Evolutionary conservation across 352 stramenopile species (phyloP).

Genomic region (Pythium chondricola): DNA sequence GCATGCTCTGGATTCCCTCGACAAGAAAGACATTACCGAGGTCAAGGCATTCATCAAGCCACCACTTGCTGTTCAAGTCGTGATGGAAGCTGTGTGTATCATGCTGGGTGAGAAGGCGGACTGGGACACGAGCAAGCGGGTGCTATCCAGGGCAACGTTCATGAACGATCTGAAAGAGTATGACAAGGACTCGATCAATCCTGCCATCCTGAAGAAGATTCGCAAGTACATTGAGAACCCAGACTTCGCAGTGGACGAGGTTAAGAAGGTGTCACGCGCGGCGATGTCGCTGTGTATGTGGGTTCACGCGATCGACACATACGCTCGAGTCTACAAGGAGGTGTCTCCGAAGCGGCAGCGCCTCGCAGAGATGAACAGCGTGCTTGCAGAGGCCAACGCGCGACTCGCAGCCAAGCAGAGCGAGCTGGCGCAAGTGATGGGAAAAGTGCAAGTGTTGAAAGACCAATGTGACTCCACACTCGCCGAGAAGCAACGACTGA

Average conservation of each 20-base stretch:
- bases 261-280: constrained; percentile 75
- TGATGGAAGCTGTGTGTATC: constrained; percentile 87
- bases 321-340: constrained; percentile 65
- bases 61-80: constrained; percentile 71
- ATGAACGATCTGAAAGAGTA: constrained; percentile 84
- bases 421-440: constrained; percentile 51
- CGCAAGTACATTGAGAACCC: constrained; percentile 81
- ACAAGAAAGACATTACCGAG: constrained; percentile 86
- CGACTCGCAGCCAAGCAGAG: constrained; percentile 64
- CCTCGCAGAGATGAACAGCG: constrained; percentile 63
- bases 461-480: constrained; percentile 56
- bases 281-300: constrained; percentile 87
- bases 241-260: constrained; percentile 77
- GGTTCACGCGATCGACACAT: constrained; percentile 81
- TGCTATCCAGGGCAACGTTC: constrained; percentile 66
- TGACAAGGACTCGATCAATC: constrained; percentile 74
- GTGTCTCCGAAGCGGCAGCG: constrained; percentile 70
- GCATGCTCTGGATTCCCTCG: constrained; percentile 66
- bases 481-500: constrained; percentile 56
- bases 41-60: constrained; percentile 85
- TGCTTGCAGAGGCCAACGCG: constrained; percentile 63
- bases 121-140: constrained; percentile 79
- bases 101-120: constrained; percentile 81
- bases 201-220: constrained; percentile 56
- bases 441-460: constrained; percentile 46